phyloP scores from a whole-genome alignment of 495 filamentous ascomycete genomes.

The Bacidia rubella region DNA sequence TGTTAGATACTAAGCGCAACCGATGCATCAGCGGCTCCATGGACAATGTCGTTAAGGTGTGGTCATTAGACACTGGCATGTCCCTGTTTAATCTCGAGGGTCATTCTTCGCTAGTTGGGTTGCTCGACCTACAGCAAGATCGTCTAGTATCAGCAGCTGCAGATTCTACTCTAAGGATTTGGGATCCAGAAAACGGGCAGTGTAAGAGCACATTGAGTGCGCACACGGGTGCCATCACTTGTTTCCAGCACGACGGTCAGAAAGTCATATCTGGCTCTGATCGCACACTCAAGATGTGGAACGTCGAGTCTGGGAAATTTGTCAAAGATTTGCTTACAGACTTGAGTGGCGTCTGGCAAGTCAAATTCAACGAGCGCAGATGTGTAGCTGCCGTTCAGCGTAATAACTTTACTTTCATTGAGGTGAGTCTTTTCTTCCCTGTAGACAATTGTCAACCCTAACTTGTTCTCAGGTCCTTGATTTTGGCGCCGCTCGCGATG shows the following conservation, averaged over 20 bases:
- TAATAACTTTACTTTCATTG: slow-evolving; percentile 82
- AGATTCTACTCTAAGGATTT: slow-evolving; percentile 89
- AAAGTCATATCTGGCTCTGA: slow-evolving; percentile 96
- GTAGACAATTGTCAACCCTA: neutral
- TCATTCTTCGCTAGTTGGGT: slow-evolving; percentile 82
- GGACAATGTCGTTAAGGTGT: slow-evolving; percentile 96
- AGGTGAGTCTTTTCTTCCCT: slow-evolving; percentile 45
- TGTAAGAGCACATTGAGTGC: slow-evolving; percentile 83
- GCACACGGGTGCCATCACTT: slow-evolving; percentile 95
- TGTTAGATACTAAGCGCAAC: slow-evolving; percentile 81
- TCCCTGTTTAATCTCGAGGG: slow-evolving; percentile 86
- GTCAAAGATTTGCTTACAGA: slow-evolving; percentile 92
- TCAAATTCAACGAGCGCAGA: slow-evolving; percentile 88
- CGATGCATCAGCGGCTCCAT: slow-evolving; percentile 97
- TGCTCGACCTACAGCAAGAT: slow-evolving; percentile 77
- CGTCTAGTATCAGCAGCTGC: slow-evolving; percentile 89
- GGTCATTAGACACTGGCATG: slow-evolving; percentile 83
- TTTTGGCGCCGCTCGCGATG: slow-evolving; percentile 81
- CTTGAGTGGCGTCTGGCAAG: slow-evolving; percentile 93
- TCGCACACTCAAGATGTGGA: slow-evolving; percentile 97
- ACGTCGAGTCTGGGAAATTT: slow-evolving; percentile 81
- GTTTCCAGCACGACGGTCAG: slow-evolving; percentile 94
- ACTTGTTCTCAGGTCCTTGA: slow-evolving; percentile 52
- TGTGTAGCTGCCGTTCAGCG: slow-evolving; percentile 96
- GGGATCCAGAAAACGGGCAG: slow-evolving; percentile 87